A percentile compares a stretch with the other conserved stretches of the same genome.
These are phyloP conservation scores for Phytophthora litchii DNA, from an alignment of 352 stramenopile species.

Conservation along the genomic window DNA sequence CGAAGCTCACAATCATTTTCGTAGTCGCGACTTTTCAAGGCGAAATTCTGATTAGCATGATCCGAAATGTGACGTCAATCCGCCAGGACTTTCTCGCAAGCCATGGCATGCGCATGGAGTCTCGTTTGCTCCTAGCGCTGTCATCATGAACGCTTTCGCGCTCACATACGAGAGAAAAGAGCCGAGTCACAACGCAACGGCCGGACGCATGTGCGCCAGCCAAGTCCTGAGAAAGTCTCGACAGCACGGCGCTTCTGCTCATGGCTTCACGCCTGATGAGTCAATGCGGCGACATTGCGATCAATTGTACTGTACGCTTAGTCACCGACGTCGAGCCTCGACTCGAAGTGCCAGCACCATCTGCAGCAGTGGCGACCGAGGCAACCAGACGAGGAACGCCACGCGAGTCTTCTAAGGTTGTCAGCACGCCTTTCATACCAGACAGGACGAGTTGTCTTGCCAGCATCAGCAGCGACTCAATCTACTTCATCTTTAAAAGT, in stretches of 20 bases:
- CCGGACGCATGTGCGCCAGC: conserved; percentile 6
- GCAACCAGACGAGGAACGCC: conserved; percentile 27
- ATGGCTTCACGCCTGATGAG: conserved; percentile 11
- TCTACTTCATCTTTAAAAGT: conserved; percentile 4
- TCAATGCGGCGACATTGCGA: conserved; percentile 15
- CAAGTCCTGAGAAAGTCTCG: conserved; percentile 22
- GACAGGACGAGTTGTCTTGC: conserved; percentile 23
- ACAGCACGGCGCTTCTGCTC: conserved; percentile 24
- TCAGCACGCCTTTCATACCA: conserved; percentile 13
- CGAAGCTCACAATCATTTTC: conserved; percentile 20
- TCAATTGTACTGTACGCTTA: conserved; percentile 1
- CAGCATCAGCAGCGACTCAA: conserved; percentile 19
- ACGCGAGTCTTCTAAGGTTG: conserved; percentile 7
- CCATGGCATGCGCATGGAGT: conserved; percentile 1
- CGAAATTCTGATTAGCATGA: conserved; percentile 22
- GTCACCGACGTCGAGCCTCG: conserved; percentile 5
- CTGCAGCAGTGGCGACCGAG: conserved; percentile 16
- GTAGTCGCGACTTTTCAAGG: conserved; percentile 33
- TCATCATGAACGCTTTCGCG: conserved; percentile 10
- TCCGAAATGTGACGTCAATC: conserved; percentile 16
- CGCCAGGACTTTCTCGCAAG: conserved; percentile 20
- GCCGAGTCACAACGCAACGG: conserved; percentile 19
- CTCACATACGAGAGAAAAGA: conserved; percentile 11
- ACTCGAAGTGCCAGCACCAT: conserved; percentile 11
- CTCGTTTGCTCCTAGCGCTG: conserved; percentile 21